Conservation (phyloP, 306 rosid species). For the Trifolium fragiferum region DNA sequence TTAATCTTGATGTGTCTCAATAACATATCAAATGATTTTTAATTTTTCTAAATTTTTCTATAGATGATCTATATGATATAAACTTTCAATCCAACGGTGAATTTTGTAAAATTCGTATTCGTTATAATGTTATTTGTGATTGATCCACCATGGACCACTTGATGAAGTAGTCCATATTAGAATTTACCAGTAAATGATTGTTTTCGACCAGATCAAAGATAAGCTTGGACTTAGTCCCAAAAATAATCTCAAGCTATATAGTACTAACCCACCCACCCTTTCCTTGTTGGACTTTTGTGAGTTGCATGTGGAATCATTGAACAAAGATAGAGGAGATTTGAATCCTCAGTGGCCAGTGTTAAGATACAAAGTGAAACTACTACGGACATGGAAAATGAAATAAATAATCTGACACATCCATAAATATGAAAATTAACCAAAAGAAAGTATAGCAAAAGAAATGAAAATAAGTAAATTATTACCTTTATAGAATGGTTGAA, state of each 20-base stretch:
- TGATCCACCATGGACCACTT: too few relatives aligned
- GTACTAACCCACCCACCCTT: constrained; percentile 24
- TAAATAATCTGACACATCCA: constrained; percentile 20
- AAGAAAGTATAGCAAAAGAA: constrained; percentile 9
- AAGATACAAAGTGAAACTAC: constrained; percentile 34
- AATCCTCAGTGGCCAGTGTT: constrained; percentile 25
- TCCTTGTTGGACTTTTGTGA: constrained; percentile 47
- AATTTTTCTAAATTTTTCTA: too few relatives aligned
- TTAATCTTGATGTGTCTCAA: too few relatives aligned
- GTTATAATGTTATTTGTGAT: too few relatives aligned
- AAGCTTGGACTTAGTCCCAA: neutral
- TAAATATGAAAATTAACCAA: constrained; percentile 23
- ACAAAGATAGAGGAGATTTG: constrained; percentile 38
- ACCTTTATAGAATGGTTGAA: constrained; percentile 39
- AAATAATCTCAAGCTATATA: neutral
- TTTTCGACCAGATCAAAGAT: neutral
- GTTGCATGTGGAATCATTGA: constrained; percentile 66
- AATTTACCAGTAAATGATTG: too few relatives aligned
- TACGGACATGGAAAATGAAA: constrained; percentile 20
- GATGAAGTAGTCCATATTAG: too few relatives aligned
- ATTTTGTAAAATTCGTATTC: too few relatives aligned
- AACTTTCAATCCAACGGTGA: too few relatives aligned
- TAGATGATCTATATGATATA: too few relatives aligned
- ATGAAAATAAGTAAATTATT: constrained; percentile 18
- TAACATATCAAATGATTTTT: too few relatives aligned